Percentiles rank a stretch among this genome's conserved stretches.
Conservation (phyloP, 805 yeast species). For the Soucietia sequanensis region DNA sequence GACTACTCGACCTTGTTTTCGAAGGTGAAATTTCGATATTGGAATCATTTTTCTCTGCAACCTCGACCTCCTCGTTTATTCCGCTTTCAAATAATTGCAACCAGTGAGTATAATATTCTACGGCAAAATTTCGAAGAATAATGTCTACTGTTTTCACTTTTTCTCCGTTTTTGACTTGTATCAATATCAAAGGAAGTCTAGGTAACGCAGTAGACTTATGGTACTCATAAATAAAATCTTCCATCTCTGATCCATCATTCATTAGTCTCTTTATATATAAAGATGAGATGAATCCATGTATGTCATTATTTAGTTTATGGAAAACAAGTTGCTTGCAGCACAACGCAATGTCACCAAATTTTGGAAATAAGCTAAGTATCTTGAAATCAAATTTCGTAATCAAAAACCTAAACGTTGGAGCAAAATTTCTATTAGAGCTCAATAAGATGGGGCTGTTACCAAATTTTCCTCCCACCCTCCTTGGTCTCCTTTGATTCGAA, state of each 20-base stretch:
- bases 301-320: conserved; percentile 16
- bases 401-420: conserved; percentile 33
- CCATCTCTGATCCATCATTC: conserved; percentile 3
- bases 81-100: conserved; percentile 41
- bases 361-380: conserved; percentile 14
- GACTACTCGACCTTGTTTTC: conserved; percentile 7
- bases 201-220: too few species aligned
- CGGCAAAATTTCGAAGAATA: conserved; percentile 43
- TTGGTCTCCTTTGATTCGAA: conserved; percentile 11
- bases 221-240: conserved; percentile 21
- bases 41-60: conserved; percentile 7
- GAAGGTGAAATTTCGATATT: conserved; percentile 9
- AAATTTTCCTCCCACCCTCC: conserved; percentile 13
- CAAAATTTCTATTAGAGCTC: conserved; percentile 36
- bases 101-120: conserved; percentile 66
- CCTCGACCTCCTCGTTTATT: background rate
- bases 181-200: conserved; percentile 21
- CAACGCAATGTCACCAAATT: conserved; percentile 26
- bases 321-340: conserved; percentile 13
- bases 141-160: conserved; percentile 38
- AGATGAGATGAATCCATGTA: conserved; percentile 20
- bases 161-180: conserved; percentile 19
- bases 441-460: conserved; percentile 8
- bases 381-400: conserved; percentile 17
- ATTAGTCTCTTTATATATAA: conserved; percentile 15